Conservation (phyloP, 805 yeast species). For the Helenozyma rhizophorensis region DNA sequence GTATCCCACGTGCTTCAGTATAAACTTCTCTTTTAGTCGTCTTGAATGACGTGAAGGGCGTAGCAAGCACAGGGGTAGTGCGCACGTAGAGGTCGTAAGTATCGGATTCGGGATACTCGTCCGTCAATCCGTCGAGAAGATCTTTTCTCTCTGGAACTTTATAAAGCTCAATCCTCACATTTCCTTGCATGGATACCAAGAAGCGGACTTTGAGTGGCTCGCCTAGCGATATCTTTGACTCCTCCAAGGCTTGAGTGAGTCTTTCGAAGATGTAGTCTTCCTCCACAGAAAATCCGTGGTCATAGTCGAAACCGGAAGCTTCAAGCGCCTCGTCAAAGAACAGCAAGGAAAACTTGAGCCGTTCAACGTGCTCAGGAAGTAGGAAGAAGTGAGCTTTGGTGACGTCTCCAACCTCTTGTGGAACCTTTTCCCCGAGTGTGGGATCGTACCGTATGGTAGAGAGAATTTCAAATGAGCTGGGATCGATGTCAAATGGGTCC, state of each 20-base stretch:
- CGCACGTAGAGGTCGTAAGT: constrained; percentile 65
- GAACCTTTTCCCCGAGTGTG: constrained; percentile 27
- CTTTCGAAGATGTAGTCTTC: constrained; percentile 36
- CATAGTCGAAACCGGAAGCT: not conserved
- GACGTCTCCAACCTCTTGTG: constrained; percentile 22
- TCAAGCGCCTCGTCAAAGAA: constrained; percentile 38
- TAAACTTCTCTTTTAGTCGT: constrained; percentile 72
- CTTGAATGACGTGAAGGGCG: constrained; percentile 84
- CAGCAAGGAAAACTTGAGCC: constrained; percentile 50
- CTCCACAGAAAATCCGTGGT: constrained; percentile 33
- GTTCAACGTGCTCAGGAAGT: constrained; percentile 56
- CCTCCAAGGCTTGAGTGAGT: constrained; percentile 23
- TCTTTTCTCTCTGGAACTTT: constrained; percentile 21
- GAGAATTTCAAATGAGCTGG: constrained; percentile 43
- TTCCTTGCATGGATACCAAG: constrained; percentile 26
- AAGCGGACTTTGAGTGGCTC: constrained; percentile 31
- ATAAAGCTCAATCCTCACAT: constrained; percentile 29
- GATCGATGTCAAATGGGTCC: constrained; percentile 1
- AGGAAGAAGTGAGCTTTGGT: constrained; percentile 48
- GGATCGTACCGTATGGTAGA: constrained; percentile 81
- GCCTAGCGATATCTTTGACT: constrained; percentile 18
- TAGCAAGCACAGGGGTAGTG: constrained; percentile 43
- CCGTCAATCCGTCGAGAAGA: constrained; percentile 26
- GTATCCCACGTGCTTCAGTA: constrained; percentile 53
- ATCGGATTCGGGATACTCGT: constrained; percentile 11